Evolutionary conservation across 768 basidiomycete species (phyloP).

Genomic region (Melanogaster broomeanus): DNA sequence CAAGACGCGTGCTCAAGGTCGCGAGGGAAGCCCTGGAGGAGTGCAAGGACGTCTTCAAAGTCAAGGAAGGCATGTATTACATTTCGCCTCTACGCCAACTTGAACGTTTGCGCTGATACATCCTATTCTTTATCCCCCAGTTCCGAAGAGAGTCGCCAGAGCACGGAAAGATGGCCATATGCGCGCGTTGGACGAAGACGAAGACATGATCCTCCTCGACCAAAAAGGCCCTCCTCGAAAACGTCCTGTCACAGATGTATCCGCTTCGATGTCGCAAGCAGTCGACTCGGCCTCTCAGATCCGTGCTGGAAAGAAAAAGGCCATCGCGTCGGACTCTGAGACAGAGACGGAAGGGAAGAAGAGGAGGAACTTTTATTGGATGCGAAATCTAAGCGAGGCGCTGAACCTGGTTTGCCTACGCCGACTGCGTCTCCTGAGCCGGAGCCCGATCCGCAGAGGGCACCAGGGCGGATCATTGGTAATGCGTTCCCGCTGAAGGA

Average conservation of each 20-base stretch:
- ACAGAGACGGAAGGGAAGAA: constrained; percentile 57
- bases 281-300: constrained; percentile 1
- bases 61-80: constrained; percentile 65
- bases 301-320: constrained; percentile 16
- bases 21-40: constrained; percentile 56
- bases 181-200: constrained; percentile 60
- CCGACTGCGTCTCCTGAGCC: constrained; percentile 53
- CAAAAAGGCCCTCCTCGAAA: constrained; percentile 23
- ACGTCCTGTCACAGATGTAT: constrained; percentile 10
- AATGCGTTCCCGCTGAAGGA: constrained; percentile 72
- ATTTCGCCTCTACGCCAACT: neutral
- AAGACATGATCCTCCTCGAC: constrained; percentile 61
- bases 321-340: constrained; percentile 42
- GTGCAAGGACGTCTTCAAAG: constrained; percentile 67
- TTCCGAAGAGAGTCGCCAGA: constrained; percentile 61
- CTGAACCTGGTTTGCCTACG: constrained; percentile 43
- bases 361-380: constrained; percentile 27
- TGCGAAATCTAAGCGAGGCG: constrained; percentile 10
- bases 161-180: constrained; percentile 63
- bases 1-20: constrained; percentile 63
- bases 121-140: constrained; percentile 31
- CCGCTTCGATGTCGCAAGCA: constrained; percentile 8
- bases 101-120: neutral
- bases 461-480: constrained; percentile 76
- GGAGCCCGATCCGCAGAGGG: constrained; percentile 50